Conservation (phyloP, 148 eudicot genomes). For the Dysphania ambrosioides region DNA sequence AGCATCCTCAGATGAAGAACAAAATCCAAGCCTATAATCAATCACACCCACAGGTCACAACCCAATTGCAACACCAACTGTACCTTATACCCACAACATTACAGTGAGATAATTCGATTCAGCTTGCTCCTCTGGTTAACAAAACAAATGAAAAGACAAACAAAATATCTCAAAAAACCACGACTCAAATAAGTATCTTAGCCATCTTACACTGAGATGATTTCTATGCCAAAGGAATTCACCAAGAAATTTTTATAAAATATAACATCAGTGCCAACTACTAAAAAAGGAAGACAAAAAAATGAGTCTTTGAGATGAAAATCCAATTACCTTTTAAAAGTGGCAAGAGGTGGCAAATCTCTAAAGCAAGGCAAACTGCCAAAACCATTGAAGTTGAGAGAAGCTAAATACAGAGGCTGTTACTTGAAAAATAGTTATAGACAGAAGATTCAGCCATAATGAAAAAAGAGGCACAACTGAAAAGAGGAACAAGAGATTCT, state of each 20-base stretch:
- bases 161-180: neutral
- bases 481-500: neutral
- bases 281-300: neutral
- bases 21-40: neutral
- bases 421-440: neutral
- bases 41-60: neutral
- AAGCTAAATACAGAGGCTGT: neutral
- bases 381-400: neutral
- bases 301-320: neutral
- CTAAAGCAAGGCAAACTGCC: conserved; percentile 1
- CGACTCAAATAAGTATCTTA: neutral
- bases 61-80: neutral
- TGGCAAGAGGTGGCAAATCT: neutral
- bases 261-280: neutral
- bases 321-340: conserved; percentile 3
- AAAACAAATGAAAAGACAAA: neutral
- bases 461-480: neutral
- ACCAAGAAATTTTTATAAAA: no score
- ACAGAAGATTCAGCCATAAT: neutral
- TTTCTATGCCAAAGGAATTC: no score
- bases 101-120: neutral
- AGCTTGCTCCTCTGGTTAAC: neutral
- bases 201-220: neutral
- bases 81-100: neutral
- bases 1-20: no score